Base-by-base conservation (phyloP, 495 filamentous ascomycete species). In the Penicillium pancosmium region DNA sequence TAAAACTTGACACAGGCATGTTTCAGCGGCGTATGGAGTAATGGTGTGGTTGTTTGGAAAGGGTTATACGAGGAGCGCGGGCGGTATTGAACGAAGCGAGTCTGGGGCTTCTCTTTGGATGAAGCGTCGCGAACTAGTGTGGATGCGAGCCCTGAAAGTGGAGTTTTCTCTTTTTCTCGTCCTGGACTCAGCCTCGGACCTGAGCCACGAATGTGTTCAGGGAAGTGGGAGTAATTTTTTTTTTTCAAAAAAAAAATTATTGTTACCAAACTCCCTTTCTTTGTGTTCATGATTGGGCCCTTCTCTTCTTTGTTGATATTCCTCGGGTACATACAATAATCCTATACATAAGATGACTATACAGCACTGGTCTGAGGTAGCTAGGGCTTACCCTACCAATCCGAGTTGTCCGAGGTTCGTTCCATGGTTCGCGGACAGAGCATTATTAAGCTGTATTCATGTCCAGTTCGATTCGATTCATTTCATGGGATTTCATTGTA, bases 141-240 rank as follows among this genome's bases (percentile, higher is more conserved):
- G 67, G 65, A 61, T 63, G 55, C 59, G 63, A 70, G 68, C 68
- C 68, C 65, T 70, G 68, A 68, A 70, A 64, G 68, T 70, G 68
- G 68, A 65, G 55, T 35, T 31, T 51, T 35, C 23, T 31, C 27
- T 31, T 31, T 31, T 31, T 31, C 27, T 4, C 27, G 48, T 50
- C 49, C 54, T 60, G 49, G 64, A 61, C 62, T 68, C 65, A 68
- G 65, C 62, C 65, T 58, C 60, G 59, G 36, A 62, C 51, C 59
- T 67, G 56, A 60, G 56, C 52, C 56, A 59, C 52, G 43, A 23
- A 23, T 23, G 23, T 23, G 23, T 23, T 23, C 3, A 23, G 23
- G 3, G 23, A 23, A 23, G 23, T 4, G 23, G 23, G 3, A 23
- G 23, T 48, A 44, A 12, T 16, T 34, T 10, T 9, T 46, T 46